Evolutionary conservation across 257 asterid genomes (phyloP), one percentile per base, ranked within the genome.

Genomic region (Fraxinus anomala): DNA sequence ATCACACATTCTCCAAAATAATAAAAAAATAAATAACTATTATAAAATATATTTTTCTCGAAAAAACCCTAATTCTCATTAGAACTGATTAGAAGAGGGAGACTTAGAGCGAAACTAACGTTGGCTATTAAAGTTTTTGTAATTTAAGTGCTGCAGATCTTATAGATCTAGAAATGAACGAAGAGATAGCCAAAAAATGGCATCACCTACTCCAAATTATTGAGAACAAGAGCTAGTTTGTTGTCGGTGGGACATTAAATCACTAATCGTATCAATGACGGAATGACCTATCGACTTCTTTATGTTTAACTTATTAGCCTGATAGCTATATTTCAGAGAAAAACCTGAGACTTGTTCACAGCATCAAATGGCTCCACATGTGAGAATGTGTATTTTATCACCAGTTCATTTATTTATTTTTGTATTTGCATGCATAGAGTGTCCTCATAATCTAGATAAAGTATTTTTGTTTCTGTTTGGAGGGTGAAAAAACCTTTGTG

Each of bases 381-480:
- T 63, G 34, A 26, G 17, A 56, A 21, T 63, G 36, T 24, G 69
- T 63, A 63, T 59, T 59, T 59, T 59, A 59, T 59, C 12, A 56
- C 26, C n/a, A 8, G 24, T 56, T 21, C 21, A 63, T 24, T 24
- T 63, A 63, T 61, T 61, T 24, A 23, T 23, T 63, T 63, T 63
- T 63, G 69, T 31, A 10, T 63, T 66, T 67, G 74, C 82, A 54
- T 75, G 77, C 67, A 13, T 67, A 73, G 19, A 47, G 44, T 39
- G 30, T 13, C 33, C 28, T 67, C 65, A 76, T 42, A 42, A 68
- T 70, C 49, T 70, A 40, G 3, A 36, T 70, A 75, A 70, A 61
- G 47, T 12, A 9, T 14, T 72, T 70, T 73, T 31, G 81, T 73
- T 59, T 75, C 49, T 75, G 77, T 44, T 63, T 67, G 72, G 49